Percentiles rank a stretch among this genome's conserved stretches.
Evolutionary conservation across 192 early-diverging fungal genomes (phyloP).

Genomic region (Allomyces arbusculus): DNA sequence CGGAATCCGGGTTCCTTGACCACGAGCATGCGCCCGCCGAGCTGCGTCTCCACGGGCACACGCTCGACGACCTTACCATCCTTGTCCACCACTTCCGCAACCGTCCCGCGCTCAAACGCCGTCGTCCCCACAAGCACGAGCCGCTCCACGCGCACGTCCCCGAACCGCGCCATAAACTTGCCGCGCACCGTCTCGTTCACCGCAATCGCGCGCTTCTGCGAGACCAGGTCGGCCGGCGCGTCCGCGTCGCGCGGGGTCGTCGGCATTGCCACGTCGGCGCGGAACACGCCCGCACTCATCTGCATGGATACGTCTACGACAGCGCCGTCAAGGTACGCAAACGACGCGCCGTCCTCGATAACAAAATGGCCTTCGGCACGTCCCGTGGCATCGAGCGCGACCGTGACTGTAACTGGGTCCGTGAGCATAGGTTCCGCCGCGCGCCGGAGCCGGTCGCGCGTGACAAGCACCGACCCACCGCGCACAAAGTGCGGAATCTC

Average conservation of each 20-base stretch:
- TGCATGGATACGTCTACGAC: neutral
- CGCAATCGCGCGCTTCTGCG: neutral
- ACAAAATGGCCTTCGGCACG: conserved; percentile 62
- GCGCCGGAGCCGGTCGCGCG: conserved; percentile 64
- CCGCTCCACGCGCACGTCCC: conserved; percentile 20
- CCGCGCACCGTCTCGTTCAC: conserved; percentile 2
- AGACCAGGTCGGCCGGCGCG: conserved; percentile 3
- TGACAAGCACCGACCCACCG: conserved; percentile 77
- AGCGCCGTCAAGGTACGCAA: conserved; percentile 36
- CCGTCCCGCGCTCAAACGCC: neutral
- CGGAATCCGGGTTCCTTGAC: neutral
- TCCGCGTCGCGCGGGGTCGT: neutral
- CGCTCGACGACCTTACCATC: neutral
- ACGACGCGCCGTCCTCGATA: conserved; percentile 77
- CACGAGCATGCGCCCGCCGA: neutral
- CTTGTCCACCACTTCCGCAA: neutral
- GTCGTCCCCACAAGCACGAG: conserved; percentile 10
- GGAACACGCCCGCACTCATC: neutral
- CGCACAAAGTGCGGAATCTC: conserved; percentile 68
- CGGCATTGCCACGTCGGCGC: neutral
- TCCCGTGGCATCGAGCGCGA: conserved; percentile 48
- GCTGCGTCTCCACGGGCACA: too few relatives aligned
- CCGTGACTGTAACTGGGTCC: conserved; percentile 81
- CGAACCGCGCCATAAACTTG: conserved; percentile 9
- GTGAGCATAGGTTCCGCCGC: conserved; percentile 53